A percentile compares a stretch with the other conserved stretches of the same genome.
Conservation (phyloP, 148 eudicot species). For the Rhododendron griersonianum region DNA sequence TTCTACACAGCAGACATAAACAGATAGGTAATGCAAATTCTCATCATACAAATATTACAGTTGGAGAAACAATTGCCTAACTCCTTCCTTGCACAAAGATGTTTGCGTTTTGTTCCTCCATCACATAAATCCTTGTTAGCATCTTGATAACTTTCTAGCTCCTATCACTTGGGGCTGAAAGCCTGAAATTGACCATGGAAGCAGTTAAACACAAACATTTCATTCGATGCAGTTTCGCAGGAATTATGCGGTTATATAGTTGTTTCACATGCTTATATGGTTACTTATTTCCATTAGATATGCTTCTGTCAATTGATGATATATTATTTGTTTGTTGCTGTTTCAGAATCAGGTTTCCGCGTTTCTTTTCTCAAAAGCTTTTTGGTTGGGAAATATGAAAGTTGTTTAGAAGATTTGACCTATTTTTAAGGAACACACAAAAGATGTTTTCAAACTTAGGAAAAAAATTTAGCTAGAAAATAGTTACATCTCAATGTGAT, state of each 20-base stretch:
- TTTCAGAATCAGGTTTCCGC: background rate
- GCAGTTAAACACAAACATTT: background rate
- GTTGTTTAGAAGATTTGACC: background rate
- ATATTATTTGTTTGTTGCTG: background rate
- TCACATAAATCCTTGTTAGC: background rate
- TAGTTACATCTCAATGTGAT: background rate
- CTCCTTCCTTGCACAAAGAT: slow-evolving; percentile 1
- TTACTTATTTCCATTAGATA: background rate
- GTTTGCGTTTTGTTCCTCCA: slow-evolving; percentile 6
- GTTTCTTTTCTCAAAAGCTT: background rate
- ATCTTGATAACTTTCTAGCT: slow-evolving; percentile 10
- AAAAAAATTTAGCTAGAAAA: background rate
- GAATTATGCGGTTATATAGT: background rate
- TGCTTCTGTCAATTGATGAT: background rate
- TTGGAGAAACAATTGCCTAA: background rate
- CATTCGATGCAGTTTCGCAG: background rate
- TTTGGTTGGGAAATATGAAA: background rate
- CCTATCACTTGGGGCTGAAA: slow-evolving; percentile 59
- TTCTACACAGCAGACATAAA: slow-evolving; percentile 26
- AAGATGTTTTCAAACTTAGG: background rate
- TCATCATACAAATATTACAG: slow-evolving; percentile 22
- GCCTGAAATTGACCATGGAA: slow-evolving; percentile 47
- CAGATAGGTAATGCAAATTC: slow-evolving; percentile 19
- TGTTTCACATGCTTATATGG: background rate
- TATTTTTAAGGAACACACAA: no score